A percentile compares a stretch with the other conserved stretches of the same genome.
phyloP scores from a whole-genome alignment of 106 monocot species.

The Dendrobium chrysotoxum region DNA sequence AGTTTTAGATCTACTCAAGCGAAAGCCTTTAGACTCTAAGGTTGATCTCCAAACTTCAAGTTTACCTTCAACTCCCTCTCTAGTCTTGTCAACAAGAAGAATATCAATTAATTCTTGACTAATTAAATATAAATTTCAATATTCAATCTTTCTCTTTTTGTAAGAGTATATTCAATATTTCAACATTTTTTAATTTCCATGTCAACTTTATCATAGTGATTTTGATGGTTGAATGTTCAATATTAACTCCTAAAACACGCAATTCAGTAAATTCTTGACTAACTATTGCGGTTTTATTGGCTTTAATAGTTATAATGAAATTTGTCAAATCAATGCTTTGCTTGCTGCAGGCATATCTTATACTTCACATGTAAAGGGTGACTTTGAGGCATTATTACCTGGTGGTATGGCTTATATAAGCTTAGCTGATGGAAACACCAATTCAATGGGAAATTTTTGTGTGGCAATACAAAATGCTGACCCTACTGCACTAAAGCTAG shows the following conservation, averaged over 20 bases:
- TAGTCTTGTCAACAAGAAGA: no score
- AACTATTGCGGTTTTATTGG: neutral
- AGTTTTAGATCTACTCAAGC: no score
- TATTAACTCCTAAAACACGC: neutral
- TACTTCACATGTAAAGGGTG: neutral
- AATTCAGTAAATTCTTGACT: neutral
- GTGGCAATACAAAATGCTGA: conserved; percentile 33
- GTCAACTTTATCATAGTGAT: neutral
- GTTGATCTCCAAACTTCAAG: no score
- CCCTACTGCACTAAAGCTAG: conserved; percentile 12
- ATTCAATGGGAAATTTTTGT: conserved; percentile 22
- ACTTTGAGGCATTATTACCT: neutral
- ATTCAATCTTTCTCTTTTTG: no score
- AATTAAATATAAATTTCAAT: no score
- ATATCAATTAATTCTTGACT: no score
- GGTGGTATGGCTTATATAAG: neutral
- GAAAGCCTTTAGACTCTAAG: no score
- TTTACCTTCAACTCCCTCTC: no score
- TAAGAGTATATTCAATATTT: neutral
- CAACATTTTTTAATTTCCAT: neutral
- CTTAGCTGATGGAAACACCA: neutral
- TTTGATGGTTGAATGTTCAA: neutral
- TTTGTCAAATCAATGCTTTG: neutral
- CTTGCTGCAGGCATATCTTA: conserved; percentile 4
- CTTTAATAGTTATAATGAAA: neutral